Evolutionary conservation across 371 early-diverging fungal species (phyloP).

Genomic region (Mortierella polycephala): DNA sequence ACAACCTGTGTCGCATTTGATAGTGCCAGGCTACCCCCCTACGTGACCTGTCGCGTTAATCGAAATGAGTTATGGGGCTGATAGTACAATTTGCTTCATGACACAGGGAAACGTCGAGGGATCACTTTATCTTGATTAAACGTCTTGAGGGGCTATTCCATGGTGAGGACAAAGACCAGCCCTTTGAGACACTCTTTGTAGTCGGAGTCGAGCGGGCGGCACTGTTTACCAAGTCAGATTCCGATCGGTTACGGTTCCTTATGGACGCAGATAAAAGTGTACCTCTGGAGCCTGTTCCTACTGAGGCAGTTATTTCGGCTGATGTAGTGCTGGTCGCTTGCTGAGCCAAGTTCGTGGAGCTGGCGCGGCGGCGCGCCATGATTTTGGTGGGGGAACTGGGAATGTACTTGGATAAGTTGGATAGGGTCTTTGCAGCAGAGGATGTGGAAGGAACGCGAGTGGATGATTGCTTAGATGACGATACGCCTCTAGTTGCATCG

Average conservation of each 20-base stretch:
- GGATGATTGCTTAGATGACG: background rate
- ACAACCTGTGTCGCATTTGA: too few relatives aligned
- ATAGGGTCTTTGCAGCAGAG: background rate
- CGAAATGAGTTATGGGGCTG: too few relatives aligned
- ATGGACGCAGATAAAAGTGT: background rate
- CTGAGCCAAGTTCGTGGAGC: conserved; percentile 7
- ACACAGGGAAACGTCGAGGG: too few relatives aligned
- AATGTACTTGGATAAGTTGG: conserved; percentile 36
- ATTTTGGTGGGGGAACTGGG: conserved; percentile 19
- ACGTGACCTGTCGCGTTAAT: too few relatives aligned
- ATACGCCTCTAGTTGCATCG: background rate
- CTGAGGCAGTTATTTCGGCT: background rate
- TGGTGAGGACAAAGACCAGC: conserved; percentile 27
- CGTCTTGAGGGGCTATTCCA: conserved; percentile 29
- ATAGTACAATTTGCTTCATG: too few relatives aligned
- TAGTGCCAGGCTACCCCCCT: too few relatives aligned
- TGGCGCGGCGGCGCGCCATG: conserved; percentile 31
- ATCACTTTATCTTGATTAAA: conserved; percentile 6
- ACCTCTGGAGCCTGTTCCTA: background rate
- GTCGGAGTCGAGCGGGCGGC: background rate
- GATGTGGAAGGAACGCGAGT: background rate
- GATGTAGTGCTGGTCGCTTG: conserved; percentile 2
- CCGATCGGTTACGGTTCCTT: conserved; percentile 22
- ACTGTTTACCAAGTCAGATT: conserved; percentile 6
- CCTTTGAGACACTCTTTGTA: conserved; percentile 13